A percentile compares a stretch with the other conserved stretches of the same genome.
Conservation (phyloP, 331 rosid genomes). For the Malus hybrid region DNA sequence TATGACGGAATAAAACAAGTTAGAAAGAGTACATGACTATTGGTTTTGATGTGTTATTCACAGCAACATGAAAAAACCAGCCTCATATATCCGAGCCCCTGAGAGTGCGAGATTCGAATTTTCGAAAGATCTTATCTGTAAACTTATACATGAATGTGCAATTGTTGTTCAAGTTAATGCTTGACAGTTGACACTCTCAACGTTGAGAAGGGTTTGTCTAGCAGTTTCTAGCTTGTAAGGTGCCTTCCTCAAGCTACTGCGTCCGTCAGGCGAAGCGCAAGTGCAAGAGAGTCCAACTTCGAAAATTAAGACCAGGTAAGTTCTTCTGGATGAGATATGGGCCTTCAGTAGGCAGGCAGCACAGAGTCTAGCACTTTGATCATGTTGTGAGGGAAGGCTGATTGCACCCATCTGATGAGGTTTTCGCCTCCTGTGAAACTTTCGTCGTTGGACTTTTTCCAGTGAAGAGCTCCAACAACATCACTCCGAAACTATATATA, state of each 20-base stretch:
- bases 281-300: constrained; percentile 53
- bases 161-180: not conserved
- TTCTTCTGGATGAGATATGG: constrained; percentile 3
- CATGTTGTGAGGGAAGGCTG: constrained; percentile 27
- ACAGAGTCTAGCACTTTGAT: constrained; percentile 37
- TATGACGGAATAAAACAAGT: no score
- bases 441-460: constrained; percentile 54
- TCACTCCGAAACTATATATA: constrained; percentile 52
- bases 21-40: no score
- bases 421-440: constrained; percentile 37
- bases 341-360: constrained; percentile 15
- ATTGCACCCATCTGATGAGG: constrained; percentile 48
- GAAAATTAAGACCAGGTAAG: constrained; percentile 28
- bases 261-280: constrained; percentile 30
- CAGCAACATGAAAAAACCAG: no score
- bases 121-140: no score
- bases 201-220: constrained; percentile 22
- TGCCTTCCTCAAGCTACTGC: constrained; percentile 39
- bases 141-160: no score
- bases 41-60: no score
- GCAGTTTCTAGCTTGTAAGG: constrained; percentile 28
- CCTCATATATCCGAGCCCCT: no score
- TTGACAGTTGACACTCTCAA: not conserved
- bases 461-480: constrained; percentile 45
- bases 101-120: no score